Percentiles rank a stretch among this genome's conserved stretches.
Evolutionary conservation across 192 early-diverging fungal genomes (phyloP).

Genomic region (Backusella parvicylindrica): DNA sequence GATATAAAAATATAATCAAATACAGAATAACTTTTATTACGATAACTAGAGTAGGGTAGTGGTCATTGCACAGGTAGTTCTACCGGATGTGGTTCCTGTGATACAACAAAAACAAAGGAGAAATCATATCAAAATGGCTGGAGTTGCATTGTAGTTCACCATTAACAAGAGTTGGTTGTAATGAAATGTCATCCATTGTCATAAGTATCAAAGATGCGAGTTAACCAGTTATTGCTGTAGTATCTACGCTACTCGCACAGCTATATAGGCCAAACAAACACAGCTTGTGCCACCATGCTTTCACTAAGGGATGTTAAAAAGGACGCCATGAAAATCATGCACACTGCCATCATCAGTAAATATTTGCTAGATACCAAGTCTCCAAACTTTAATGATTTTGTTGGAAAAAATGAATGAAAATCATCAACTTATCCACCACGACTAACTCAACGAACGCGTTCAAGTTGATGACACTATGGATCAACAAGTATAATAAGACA

Average conservation of each 20-base stretch:
- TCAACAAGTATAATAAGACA: slow-evolving; percentile 4
- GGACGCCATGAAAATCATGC: slow-evolving; percentile 6
- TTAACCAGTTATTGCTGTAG: slow-evolving; percentile 3
- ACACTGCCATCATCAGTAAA: not conserved
- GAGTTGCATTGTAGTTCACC: slow-evolving; percentile 3
- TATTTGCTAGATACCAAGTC: not conserved
- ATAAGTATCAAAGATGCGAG: slow-evolving; percentile 11
- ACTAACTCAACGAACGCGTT: slow-evolving; percentile 7
- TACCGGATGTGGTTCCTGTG: not conserved
- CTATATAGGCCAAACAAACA: slow-evolving; percentile 11
- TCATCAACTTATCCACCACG: not conserved
- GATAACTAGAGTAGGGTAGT: not conserved
- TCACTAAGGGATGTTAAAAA: slow-evolving; percentile 8
- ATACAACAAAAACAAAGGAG: slow-evolving; percentile 8
- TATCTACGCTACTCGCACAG: slow-evolving; percentile 5
- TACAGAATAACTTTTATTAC: slow-evolving; percentile 8
- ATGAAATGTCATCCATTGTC: slow-evolving; percentile 4
- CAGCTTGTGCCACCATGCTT: slow-evolving; percentile 7
- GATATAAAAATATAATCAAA: slow-evolving; percentile 2
- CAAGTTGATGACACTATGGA: slow-evolving; percentile 1
- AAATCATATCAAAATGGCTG: slow-evolving; percentile 1
- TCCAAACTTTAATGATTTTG: slow-evolving; percentile 8
- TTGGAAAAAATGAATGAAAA: slow-evolving; percentile 8
- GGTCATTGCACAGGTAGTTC: not conserved
- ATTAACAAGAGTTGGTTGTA: slow-evolving; percentile 10